Evolutionary conservation across 2,329 filamentous ascomycete genomes (phyloP).

Genomic region (Capronia epimyces): DNA sequence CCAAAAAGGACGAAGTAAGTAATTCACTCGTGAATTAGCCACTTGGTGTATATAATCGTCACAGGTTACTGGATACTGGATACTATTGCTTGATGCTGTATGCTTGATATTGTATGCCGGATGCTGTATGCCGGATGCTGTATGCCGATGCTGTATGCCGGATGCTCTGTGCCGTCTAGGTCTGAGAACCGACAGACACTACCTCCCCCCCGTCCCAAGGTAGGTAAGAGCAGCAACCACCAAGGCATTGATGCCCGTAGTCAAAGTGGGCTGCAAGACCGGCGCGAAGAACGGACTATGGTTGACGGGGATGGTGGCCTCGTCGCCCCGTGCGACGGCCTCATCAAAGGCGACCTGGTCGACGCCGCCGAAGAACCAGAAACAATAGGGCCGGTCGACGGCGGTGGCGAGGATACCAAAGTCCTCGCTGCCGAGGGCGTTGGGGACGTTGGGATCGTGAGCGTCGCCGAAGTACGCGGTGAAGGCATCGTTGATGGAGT

Average conservation of each 20-base stretch:
- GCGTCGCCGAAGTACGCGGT: constrained; percentile 42
- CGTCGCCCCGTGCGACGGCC: constrained; percentile 41
- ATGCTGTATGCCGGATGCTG: too few relatives aligned
- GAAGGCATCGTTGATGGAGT: constrained; percentile 44
- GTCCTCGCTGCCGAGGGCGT: constrained; percentile 47
- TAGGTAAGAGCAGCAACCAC: constrained; percentile 49
- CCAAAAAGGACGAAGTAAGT: too few relatives aligned
- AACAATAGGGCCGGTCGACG: constrained; percentile 47
- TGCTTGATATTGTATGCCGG: too few relatives aligned
- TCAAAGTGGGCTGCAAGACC: constrained; percentile 54
- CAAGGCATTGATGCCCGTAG: constrained; percentile 48
- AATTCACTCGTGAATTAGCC: too few relatives aligned
- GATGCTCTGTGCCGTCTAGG: too few relatives aligned
- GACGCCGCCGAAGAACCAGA: constrained; percentile 53
- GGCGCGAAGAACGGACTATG: constrained; percentile 57
- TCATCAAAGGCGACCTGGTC: constrained; percentile 43
- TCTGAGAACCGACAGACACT: too few relatives aligned
- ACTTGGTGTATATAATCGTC: too few relatives aligned
- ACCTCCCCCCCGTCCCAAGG: constrained; percentile 30
- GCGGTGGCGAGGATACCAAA: constrained; percentile 52
- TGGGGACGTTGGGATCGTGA: constrained; percentile 24
- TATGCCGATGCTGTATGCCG: neutral
- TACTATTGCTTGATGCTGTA: too few relatives aligned
- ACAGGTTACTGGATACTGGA: too few relatives aligned
- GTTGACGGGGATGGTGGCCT: constrained; percentile 53